Evolutionary conservation across 2,329 filamentous ascomycete species (phyloP), one percentile per base, ranked within the genome.

Genomic region (Cadophora sp.): DNA sequence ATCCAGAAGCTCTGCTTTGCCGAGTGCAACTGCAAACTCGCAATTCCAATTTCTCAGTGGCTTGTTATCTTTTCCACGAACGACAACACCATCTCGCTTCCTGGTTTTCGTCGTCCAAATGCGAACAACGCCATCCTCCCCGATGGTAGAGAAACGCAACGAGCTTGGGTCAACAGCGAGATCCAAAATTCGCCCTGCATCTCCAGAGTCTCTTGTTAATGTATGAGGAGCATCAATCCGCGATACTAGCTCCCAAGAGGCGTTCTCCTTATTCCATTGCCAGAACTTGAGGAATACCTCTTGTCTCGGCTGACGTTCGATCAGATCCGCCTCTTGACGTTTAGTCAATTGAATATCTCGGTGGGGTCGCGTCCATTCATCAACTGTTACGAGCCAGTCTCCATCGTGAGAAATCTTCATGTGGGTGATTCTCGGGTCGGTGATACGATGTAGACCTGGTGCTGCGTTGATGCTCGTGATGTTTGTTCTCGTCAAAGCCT

Each of bases 241-340:
- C 2, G 94, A 91, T 61, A 93, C 89, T 13, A 99, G 83, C 68
- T 92, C 89, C 84, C 96, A 93, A 73, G 81, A 75, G 75, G 86
- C 76, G 75, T 83, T 76, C 74, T 83, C 75, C 74, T 82, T 76
- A 80, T 87, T 87, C 80, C 91, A 79, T 78, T 89, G 81, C 96
- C 96, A 99, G 77, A 99, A 96, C 77, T 97, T 97, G 59, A 99
- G 83, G 74, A 91, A 92, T 0, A 94, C 87, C 77, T 98, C 95
- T 51, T 85, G 85, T 69, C 82, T 84, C 68, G 84, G 83, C 39
- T 80, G 79, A 36, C 82, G 79, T 65, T 87, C 83, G 61, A 80
- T 81, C 68, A 75, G 79, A 62, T 78, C 76, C n/a, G 76, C 79
- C 48, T 78, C 79, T 22, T 82, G 76, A 68, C 85, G 80, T 62